Percentiles rank a stretch among this genome's conserved stretches.
These are phyloP conservation scores for Hanseniaspora meyeri DNA, from an alignment of 805 yeast species.

Conservation along the genomic window DNA sequence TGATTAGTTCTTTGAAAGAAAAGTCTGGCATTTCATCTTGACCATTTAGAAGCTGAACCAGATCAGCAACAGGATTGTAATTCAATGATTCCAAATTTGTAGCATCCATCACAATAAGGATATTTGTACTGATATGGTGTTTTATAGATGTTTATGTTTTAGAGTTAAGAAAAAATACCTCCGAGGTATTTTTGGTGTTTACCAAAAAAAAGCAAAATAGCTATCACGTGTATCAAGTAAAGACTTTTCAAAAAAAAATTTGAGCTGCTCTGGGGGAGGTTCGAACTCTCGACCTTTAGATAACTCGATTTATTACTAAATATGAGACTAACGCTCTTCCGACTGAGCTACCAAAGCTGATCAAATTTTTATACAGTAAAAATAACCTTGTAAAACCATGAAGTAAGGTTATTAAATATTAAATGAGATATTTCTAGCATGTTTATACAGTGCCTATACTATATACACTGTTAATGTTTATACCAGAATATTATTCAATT, in stretches of 20 bases:
- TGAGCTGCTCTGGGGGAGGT: slow-evolving; percentile 33
- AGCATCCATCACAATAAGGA: background rate
- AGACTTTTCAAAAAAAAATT: background rate
- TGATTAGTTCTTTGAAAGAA: slow-evolving; percentile 36
- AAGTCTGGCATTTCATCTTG: slow-evolving; percentile 38
- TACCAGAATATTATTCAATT: too few relatives aligned
- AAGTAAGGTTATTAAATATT: too few relatives aligned
- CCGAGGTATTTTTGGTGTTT: too few relatives aligned
- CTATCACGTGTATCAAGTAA: background rate
- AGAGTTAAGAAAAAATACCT: too few relatives aligned
- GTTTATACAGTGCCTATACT: too few relatives aligned
- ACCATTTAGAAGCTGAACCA: slow-evolving; percentile 38
- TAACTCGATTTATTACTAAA: slow-evolving; percentile 14
- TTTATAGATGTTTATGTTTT: background rate
- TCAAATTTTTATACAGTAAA: background rate
- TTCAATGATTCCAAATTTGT: slow-evolving; percentile 26
- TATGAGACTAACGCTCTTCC: slow-evolving; percentile 41
- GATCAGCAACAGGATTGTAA: slow-evolving; percentile 45
- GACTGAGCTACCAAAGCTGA: slow-evolving; percentile 35
- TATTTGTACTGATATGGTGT: background rate
- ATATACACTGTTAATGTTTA: too few relatives aligned
- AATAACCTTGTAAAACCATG: background rate
- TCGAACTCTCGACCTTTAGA: slow-evolving; percentile 39
- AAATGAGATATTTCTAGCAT: too few relatives aligned
- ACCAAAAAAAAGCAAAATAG: background rate